Evolutionary conservation across 257 asterid genomes (phyloP).

Genomic region (Ilex asprella): DNA sequence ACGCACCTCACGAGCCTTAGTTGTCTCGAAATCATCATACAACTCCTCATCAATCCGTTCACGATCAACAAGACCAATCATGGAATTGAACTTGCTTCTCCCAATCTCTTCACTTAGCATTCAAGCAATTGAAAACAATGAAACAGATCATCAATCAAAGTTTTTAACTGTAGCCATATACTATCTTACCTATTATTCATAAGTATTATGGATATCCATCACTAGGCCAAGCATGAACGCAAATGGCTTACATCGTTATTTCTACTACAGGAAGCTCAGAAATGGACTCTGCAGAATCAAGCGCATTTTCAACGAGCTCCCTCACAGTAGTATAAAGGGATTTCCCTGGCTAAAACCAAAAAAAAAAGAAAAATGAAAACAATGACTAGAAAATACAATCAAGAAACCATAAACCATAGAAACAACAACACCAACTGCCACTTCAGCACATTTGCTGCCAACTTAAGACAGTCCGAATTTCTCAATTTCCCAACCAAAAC

Average conservation of each 20-base stretch:
- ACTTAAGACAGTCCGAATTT: too few relatives aligned
- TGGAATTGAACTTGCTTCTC: slow-evolving; percentile 56
- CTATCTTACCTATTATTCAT: neutral
- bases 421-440: neutral
- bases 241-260: slow-evolving; percentile 57
- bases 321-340: slow-evolving; percentile 81
- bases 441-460: neutral
- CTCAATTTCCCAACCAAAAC: too few relatives aligned
- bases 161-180: neutral
- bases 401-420: neutral
- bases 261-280: slow-evolving; percentile 75
- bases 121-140: slow-evolving; percentile 12
- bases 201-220: slow-evolving; percentile 1
- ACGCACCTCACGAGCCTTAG: slow-evolving; percentile 72
- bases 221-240: slow-evolving; percentile 1
- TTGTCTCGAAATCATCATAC: slow-evolving; percentile 84
- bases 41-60: slow-evolving; percentile 72
- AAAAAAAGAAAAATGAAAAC: slow-evolving; percentile 9
- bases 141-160: slow-evolving; percentile 3
- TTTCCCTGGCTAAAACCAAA: slow-evolving; percentile 72
- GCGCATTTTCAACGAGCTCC: slow-evolving; percentile 94
- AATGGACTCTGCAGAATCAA: slow-evolving; percentile 89
- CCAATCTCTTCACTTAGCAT: slow-evolving; percentile 72
- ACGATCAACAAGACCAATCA: slow-evolving; percentile 75
- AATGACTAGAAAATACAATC: neutral